These are phyloP conservation scores for Blastocladiella emersonii DNA, from an alignment of 371 early-diverging fungal genomes.

Conservation along the genomic window DNA sequence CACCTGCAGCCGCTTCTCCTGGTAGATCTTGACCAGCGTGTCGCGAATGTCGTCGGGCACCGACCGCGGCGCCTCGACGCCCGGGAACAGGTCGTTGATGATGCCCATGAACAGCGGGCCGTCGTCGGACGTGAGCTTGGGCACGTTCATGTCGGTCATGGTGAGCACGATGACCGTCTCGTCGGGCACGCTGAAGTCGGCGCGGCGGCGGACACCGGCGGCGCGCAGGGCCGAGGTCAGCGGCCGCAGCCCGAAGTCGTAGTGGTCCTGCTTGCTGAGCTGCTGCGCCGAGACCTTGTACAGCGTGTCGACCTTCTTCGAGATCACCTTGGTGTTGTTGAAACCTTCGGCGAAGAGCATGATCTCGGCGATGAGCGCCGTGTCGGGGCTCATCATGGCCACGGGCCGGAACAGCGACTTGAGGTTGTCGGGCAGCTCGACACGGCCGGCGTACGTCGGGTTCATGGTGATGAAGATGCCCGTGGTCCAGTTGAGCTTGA, in stretches of 20 bases:
- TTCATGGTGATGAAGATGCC: conserved; percentile 50
- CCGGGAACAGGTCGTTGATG: conserved; percentile 37
- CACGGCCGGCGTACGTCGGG: conserved; percentile 43
- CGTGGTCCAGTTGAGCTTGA: conserved; percentile 22
- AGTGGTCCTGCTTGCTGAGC: conserved; percentile 40
- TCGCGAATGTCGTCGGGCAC: neutral
- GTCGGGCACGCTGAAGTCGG: conserved; percentile 23
- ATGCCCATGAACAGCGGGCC: conserved; percentile 33
- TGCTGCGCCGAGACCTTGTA: conserved; percentile 35
- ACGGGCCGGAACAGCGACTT: conserved; percentile 39
- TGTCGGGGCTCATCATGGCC: conserved; percentile 40
- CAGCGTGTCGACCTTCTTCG: conserved; percentile 39
- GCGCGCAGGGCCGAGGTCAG: conserved; percentile 28
- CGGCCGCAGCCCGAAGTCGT: conserved; percentile 41
- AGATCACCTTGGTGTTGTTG: conserved; percentile 28
- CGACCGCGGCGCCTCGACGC: conserved; percentile 14
- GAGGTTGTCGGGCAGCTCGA: conserved; percentile 41
- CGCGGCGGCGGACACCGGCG: conserved; percentile 27
- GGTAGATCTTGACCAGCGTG: conserved; percentile 6
- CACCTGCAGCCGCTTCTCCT: conserved; percentile 10
- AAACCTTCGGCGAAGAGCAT: conserved; percentile 44
- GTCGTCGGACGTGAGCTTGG: conserved; percentile 37
- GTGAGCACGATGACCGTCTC: conserved; percentile 27
- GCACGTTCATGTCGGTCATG: conserved; percentile 33
- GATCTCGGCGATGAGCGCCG: conserved; percentile 39